Percentiles rank a stretch among this genome's conserved stretches.
These are phyloP conservation scores for Colletotrichum cordylinicola DNA, from an alignment of 2,329 filamentous ascomycete genomes.

Conservation along the genomic window DNA sequence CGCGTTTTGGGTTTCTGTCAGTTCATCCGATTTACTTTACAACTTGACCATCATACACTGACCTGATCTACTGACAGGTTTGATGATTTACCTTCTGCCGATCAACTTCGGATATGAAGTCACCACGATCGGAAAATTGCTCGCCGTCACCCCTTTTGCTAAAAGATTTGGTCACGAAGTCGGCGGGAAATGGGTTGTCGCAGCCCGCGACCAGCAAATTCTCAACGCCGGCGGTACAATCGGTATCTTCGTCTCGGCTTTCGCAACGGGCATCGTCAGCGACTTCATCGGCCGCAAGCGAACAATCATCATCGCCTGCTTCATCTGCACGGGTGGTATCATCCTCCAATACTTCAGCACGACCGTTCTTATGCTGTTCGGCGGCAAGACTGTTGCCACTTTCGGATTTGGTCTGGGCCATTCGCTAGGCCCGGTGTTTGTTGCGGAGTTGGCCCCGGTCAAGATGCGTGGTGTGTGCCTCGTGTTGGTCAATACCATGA, in stretches of 20 bases:
- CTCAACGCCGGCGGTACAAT: slow-evolving; percentile 33
- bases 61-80: neutral
- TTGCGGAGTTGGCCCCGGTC: slow-evolving; percentile 35
- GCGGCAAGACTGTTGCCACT: slow-evolving; percentile 31
- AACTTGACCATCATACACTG: neutral
- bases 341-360: slow-evolving; percentile 29
- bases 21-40: neutral
- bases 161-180: slow-evolving; percentile 28
- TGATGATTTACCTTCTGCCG: slow-evolving; percentile 13
- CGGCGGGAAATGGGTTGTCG: slow-evolving; percentile 23
- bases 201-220: slow-evolving; percentile 33
- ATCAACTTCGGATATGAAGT: slow-evolving; percentile 32
- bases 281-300: slow-evolving; percentile 31
- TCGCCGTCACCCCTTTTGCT: slow-evolving; percentile 32
- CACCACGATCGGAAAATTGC: slow-evolving; percentile 32
- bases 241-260: slow-evolving; percentile 34
- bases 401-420: slow-evolving; percentile 36
- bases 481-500: slow-evolving; percentile 36
- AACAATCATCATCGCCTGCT: slow-evolving; percentile 25
- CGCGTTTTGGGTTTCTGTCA: slow-evolving; percentile 15
- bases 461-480: slow-evolving; percentile 35
- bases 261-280: slow-evolving; percentile 30
- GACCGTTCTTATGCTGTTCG: slow-evolving; percentile 28
- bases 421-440: slow-evolving; percentile 35
- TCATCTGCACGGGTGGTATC: slow-evolving; percentile 26